phyloP scores from a whole-genome alignment of 192 early-diverging fungal genomes.

The Bifiguratus adelaidae region DNA sequence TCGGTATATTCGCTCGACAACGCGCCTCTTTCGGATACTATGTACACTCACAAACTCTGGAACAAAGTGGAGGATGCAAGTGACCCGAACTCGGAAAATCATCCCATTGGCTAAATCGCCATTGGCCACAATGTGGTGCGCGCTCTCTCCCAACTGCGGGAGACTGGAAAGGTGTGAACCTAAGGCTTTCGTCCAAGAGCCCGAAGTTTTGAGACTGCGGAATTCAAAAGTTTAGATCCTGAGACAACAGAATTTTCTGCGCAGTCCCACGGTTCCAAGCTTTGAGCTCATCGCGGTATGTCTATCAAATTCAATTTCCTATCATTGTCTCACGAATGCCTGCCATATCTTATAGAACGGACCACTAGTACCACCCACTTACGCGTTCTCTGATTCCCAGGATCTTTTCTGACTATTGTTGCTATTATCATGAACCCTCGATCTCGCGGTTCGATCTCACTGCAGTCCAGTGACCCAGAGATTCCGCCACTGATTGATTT shows the following conservation, averaged over 20 bases:
- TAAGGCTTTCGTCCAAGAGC: neutral
- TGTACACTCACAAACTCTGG: too few species aligned
- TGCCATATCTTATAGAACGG: too few species aligned
- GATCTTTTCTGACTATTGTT: neutral
- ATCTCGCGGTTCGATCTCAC: neutral
- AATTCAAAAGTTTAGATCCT: neutral
- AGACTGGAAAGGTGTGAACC: too few species aligned
- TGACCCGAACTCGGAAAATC: too few species aligned
- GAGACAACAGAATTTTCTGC: neutral
- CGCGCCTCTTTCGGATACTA: too few species aligned
- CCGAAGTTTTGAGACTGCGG: neutral
- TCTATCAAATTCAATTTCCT: too few species aligned
- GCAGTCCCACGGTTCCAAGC: neutral
- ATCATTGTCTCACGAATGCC: too few species aligned
- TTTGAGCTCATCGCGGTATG: neutral
- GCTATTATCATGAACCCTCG: neutral
- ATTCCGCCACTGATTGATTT: neutral
- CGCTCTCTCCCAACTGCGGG: too few species aligned
- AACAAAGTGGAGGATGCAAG: too few species aligned
- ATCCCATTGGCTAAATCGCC: too few species aligned
- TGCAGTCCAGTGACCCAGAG: neutral
- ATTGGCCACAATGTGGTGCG: too few species aligned
- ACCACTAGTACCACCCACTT: neutral
- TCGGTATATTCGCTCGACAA: too few species aligned
- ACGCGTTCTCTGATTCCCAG: neutral